Conservation (phyloP, 192 early-diverging fungal species). For the Podila minutissima region DNA sequence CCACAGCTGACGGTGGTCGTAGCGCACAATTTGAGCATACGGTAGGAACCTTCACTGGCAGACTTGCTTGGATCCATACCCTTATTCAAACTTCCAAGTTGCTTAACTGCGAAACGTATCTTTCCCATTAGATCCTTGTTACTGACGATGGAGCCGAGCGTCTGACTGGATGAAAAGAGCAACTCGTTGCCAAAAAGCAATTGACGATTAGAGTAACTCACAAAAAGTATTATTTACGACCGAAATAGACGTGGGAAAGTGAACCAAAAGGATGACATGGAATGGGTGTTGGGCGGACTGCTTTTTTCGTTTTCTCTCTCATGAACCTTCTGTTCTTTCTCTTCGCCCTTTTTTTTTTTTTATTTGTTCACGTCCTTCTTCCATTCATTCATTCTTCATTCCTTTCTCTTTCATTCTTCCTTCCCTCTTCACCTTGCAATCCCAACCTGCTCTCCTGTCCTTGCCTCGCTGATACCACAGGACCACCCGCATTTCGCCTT, state of each 20-base stretch:
- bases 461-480: no score
- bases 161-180: conserved; percentile 58
- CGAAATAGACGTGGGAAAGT: no score
- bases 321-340: not conserved
- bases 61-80: no score
- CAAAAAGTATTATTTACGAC: no score
- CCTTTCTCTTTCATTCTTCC: not conserved
- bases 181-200: not conserved
- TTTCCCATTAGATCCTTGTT: conserved; percentile 62
- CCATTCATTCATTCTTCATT: conserved; percentile 4
- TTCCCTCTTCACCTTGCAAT: not conserved
- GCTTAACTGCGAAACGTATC: not conserved
- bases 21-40: conserved; percentile 92
- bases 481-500: no score
- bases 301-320: conserved; percentile 4
- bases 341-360: conserved; percentile 4
- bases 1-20: conserved; percentile 80
- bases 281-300: no score
- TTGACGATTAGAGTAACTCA: no score
- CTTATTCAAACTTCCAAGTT: not conserved
- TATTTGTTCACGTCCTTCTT: conserved; percentile 8
- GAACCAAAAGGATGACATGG: no score
- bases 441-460: no score
- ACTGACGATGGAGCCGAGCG: conserved; percentile 71
- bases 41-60: conserved; percentile 15